These are phyloP conservation scores for Blepharisma stoltei DNA, from an alignment of 73 alveolate genomes.

Conservation along the genomic window DNA sequence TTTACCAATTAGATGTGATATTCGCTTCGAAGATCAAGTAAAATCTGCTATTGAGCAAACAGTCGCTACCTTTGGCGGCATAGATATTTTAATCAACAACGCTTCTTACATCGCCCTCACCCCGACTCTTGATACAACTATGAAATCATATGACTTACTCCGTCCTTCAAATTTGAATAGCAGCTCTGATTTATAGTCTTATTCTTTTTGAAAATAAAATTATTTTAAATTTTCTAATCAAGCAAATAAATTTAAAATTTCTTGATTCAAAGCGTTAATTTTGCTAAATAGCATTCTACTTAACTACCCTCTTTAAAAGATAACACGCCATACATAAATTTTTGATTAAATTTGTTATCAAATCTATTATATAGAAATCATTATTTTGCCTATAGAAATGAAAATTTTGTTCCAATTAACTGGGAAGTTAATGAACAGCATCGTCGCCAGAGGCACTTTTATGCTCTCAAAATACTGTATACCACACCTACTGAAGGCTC, in stretches of 20 bases:
- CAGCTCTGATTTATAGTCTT: no score
- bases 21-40: constrained; percentile 77
- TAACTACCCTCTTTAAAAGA: background rate
- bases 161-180: no score
- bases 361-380: background rate
- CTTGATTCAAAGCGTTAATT: no score
- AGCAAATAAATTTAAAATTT: no score
- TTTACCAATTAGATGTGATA: constrained; percentile 76
- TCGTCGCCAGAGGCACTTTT: constrained; percentile 80
- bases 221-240: no score
- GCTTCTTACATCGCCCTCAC: constrained; percentile 78
- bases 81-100: constrained; percentile 78
- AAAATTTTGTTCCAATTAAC: constrained; percentile 29
- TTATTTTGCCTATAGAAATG: no score
- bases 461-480: constrained; percentile 66
- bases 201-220: no score
- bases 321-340: background rate
- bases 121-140: constrained; percentile 52
- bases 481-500: constrained; percentile 68
- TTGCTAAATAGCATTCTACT: no score
- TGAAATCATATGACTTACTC: constrained; percentile 69
- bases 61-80: constrained; percentile 78
- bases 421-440: constrained; percentile 64
- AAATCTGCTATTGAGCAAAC: constrained; percentile 69
- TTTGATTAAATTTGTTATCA: background rate